These are phyloP conservation scores for Blastobotrys capitulatus DNA, from an alignment of 1,139 yeast genomes.

Conservation along the genomic window DNA sequence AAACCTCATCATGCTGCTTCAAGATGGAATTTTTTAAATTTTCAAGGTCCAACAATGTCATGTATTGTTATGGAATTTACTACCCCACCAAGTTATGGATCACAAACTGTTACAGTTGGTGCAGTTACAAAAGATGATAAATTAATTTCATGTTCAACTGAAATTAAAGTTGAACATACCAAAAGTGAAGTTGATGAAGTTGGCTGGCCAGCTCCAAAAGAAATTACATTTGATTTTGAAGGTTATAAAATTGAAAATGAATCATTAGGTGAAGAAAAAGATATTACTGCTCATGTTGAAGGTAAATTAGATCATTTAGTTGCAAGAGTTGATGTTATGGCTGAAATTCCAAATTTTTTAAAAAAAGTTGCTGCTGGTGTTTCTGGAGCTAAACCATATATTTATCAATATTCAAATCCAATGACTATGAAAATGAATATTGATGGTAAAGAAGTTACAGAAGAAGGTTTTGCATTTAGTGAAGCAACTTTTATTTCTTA, in stretches of 20 bases:
- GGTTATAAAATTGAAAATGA: conserved; percentile 43
- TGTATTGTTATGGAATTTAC: conserved; percentile 93
- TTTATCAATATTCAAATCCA: conserved; percentile 79
- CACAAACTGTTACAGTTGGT: conserved; percentile 75
- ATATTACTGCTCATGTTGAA: conserved; percentile 27
- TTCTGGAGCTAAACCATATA: conserved; percentile 92
- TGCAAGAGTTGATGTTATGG: conserved; percentile 96
- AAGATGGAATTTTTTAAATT: conserved; percentile 89
- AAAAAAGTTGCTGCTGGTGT: conserved; percentile 91
- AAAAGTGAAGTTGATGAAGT: conserved; percentile 59
- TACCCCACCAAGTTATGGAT: conserved; percentile 86
- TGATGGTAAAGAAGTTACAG: conserved; percentile 40
- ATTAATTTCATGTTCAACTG: conserved; percentile 58
- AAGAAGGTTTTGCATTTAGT: conserved; percentile 65
- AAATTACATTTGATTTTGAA: conserved; percentile 53
- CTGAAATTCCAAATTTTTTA: conserved; percentile 91
- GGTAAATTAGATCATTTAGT: conserved; percentile 49
- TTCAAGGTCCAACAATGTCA: conserved; percentile 68
- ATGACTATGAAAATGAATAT: conserved; percentile 31
- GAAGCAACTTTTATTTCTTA: conserved; percentile 67
- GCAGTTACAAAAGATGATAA: conserved; percentile 61
- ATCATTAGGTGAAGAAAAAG: conserved; percentile 36
- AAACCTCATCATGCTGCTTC: conserved; percentile 99
- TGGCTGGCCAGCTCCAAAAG: conserved; percentile 87
- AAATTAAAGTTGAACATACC: conserved; percentile 60